Evolutionary conservation across 345 rosid species (phyloP), one percentile per base, ranked within the genome.

Genomic region (Streptanthus diversifolius): DNA sequence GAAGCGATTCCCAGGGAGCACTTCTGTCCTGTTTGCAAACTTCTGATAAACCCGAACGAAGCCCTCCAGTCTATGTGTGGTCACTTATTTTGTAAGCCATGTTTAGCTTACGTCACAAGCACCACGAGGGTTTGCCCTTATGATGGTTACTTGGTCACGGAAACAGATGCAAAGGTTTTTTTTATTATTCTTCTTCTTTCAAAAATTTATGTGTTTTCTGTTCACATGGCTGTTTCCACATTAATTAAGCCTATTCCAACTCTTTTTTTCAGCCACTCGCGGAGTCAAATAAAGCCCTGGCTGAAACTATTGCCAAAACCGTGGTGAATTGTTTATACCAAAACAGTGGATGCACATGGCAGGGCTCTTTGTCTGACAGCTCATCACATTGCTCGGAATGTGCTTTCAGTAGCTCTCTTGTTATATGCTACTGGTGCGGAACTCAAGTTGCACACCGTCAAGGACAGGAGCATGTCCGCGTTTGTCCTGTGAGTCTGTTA

Each of bases 271-370:
- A 91, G 97, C 97, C 82, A 0, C 87, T 91, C 43, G 35, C 70
- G 33, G 96, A 89, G 71, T 86, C 93, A 8, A 86, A 89, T 72
- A 84, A 77, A 68, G 53, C 75, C 30, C 80, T 91, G 30, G 90
- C 91, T 27, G 93, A 91, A 60, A 75, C 90, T 51, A 87, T 89
- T 73, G 85, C 85, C 73, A 84, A 30, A 5, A 79, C 83, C 63
- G 70, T 63, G 1, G 93, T 91, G 53, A 84, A 82, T 51, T 91
- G 96, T 72, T 77, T 87, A 19, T 89, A 82, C 68, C 80, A 87
- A 67, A 85, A 84, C 77, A 89, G 97, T 75, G 97, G 97, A 44
- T 91, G 97, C 68, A 72, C 89, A 5, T 91, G 97, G 97, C 85
- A 86, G 63, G 97, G 96, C 33, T 66, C 86, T 35, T 74, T 91